Base-by-base conservation (phyloP, 1,284 basidiomycete species). In the Taiwanofungus camphoratus region DNA sequence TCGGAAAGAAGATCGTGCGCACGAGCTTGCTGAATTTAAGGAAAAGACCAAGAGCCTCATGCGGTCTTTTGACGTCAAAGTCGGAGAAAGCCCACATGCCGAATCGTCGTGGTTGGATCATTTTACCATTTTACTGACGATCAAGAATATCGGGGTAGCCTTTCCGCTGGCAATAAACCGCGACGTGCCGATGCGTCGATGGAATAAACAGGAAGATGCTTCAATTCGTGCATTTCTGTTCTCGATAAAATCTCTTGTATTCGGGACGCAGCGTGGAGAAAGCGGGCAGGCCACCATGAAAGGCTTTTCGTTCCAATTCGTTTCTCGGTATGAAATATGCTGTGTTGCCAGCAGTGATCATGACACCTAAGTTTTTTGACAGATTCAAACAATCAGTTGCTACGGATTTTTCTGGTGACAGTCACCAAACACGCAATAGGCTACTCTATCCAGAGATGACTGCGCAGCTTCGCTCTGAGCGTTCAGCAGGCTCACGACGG, bases 251-350 rank as follows among this genome's bases (percentile, higher is more conserved):
- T 77, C 79, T 1, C 69, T 95, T 44, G 70, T 70, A 41, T 93
- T 94, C 59, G 71, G 70, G 20, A 80, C 84, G 4, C 76, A 84
- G 48, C 76, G 77, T 20, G 88, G 86, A 23, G 85, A 90, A 58
- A 86, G 80, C 19, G 92, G 92, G 1, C 74, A 83, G 54, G 86
- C 86, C 42, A 70, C 68, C 8, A 81, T 94, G 60, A 70, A 73
- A 42, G 73, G 75, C 13, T 75, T 93, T 49, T 84, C 82, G 9
- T 82, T 94, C 59, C 89, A 93, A 61, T 94, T 96, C 59, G 76
- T 94, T 3, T 66, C 84, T 27, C 66, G 72, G 88, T 90, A 65
- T 52, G 75, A 56, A 24, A 1, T 11, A 7, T 34, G 24, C 29
- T 27, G 31, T 11, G 35, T 21, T 13, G 22, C 22, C 34, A 21